Percentiles rank a stretch among this genome's conserved stretches.
Conservation (phyloP, 202 grass and related monocot genomes). For the Schoenoplectus tabernaemontani region DNA sequence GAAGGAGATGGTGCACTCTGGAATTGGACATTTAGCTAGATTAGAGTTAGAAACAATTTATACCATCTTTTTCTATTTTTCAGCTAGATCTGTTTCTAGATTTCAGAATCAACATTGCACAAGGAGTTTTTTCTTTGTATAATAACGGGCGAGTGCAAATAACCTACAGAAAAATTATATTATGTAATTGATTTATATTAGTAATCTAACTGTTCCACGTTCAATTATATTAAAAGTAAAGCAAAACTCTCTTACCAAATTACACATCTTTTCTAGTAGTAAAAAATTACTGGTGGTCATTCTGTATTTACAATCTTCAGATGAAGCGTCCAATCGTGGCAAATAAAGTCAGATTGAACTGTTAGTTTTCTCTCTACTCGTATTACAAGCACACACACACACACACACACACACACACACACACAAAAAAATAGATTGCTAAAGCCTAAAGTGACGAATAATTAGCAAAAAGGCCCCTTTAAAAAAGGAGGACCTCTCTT, state of each 20-base stretch:
- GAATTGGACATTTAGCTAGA: constrained; percentile 35
- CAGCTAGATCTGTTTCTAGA: neutral
- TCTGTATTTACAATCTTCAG: neutral
- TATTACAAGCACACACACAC: too few species aligned
- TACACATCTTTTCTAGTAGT: neutral
- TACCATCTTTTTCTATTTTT: neutral
- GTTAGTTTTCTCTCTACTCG: neutral
- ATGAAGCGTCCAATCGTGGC: neutral
- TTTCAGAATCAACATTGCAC: neutral
- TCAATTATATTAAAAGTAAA: neutral
- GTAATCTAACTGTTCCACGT: neutral
- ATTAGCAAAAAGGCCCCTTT: neutral
- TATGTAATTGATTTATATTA: constrained; percentile 7
- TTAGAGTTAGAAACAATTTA: constrained; percentile 5
- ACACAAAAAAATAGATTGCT: too few species aligned
- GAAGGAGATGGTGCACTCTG: constrained; percentile 66
- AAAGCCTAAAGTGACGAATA: neutral
- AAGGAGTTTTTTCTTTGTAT: neutral
- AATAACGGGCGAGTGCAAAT: neutral
- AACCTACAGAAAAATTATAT: neutral
- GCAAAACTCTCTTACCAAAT: neutral
- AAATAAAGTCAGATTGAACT: neutral
- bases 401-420: too few species aligned
- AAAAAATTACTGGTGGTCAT: neutral
- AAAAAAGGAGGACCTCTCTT: neutral